Conservation (phyloP, 257 asterid species). For the Solanum rostratum region DNA sequence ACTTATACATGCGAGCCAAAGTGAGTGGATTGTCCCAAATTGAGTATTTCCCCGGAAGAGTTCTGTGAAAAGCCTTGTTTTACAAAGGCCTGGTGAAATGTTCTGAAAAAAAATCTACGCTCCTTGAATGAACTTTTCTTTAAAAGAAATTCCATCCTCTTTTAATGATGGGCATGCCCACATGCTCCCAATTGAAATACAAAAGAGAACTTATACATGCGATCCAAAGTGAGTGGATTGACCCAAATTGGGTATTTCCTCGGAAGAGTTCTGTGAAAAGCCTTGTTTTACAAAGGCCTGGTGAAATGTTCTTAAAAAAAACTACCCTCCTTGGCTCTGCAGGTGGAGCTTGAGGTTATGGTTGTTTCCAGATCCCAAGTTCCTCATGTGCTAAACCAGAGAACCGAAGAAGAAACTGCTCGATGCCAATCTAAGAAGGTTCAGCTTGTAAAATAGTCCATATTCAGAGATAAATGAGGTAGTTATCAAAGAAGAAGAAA, state of each 20-base stretch:
- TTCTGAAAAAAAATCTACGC: background rate
- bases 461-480: background rate
- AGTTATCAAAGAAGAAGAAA: background rate
- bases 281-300: background rate
- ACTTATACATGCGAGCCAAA: background rate
- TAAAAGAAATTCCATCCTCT: background rate
- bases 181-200: background rate
- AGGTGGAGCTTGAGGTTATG: background rate
- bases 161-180: background rate
- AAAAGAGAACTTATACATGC: background rate
- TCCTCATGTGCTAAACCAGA: background rate
- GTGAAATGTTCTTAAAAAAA: background rate
- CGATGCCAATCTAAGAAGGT: background rate
- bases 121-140: background rate
- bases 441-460: background rate
- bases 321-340: background rate
- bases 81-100: background rate
- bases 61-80: background rate
- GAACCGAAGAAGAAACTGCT: background rate
- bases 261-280: background rate
- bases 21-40: background rate
- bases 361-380: slow-evolving; percentile 1
- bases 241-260: background rate
- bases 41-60: background rate
- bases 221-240: background rate